Base-by-base conservation (phyloP, 2,329 filamentous ascomycete genomes). In the Fusarium sp. region DNA sequence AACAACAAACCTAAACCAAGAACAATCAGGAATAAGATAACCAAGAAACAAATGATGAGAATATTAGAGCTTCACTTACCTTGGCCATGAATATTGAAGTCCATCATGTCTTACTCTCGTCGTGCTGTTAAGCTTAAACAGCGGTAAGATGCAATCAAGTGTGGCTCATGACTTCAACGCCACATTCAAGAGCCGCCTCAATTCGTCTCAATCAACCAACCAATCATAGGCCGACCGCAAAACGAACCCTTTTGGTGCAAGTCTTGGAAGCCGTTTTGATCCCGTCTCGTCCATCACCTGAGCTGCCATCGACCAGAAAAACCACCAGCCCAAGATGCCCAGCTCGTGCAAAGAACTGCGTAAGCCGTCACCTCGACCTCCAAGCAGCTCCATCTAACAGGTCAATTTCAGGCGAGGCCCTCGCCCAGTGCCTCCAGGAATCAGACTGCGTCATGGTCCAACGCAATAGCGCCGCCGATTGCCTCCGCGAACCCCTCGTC, bases 331-430 rank as follows among this genome's bases (percentile, higher is more conserved):
- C 82, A 87, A 83, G 64, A 98, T 98, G 97, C 95, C 96, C 68
- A 95, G 94, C 84, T 98, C 96, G 73, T 99, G 97, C 87, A 94
- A 95, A 90, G 96, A 98, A 84, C 94, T 99, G 82, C 92, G 96
- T 98, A 90, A 77, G 94, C 86, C 61, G 45, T 71, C 50, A 60
- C 59, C 35, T 45, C 45, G n/a, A 17, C 54, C 22, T 35, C 12
- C n/a, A 17, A 65, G 25, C 65, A 27, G 20, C 50, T 11, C 20
- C 32, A 30, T 65, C 20, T 30, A 57, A 58, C 37, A 61, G 61
- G 61, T 54, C 43, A 52, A 69, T 62, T 22, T 25, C 82, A 98
- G 96, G 96, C 85, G 92, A 93, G 72, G 97, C 97, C 22, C 91
- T 99, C 80, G 97, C 97, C 72, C 89, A 94, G 87, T 99, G 97